Base-by-base conservation (phyloP, 2,329 filamentous ascomycete genomes). In the Neonectria ditissima region DNA sequence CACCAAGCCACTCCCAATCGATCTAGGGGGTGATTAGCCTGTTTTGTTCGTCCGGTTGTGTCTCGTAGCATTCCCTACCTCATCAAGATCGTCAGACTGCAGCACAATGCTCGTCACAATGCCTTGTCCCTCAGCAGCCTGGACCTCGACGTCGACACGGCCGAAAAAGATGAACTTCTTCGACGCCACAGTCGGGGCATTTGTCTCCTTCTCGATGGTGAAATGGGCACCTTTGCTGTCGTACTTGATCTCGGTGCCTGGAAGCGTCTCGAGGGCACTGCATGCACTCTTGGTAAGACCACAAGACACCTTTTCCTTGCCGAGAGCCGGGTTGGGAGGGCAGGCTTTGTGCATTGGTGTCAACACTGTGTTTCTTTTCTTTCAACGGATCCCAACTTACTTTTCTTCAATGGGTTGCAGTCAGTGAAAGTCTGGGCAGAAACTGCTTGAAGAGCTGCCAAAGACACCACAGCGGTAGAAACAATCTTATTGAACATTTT, bases 161-260 rank as follows among this genome's bases (percentile, higher is more conserved):
- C 95, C 95, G 79, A 97, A 98, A 92, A 98, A 97, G 79, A 98
- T 93, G 85, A 96, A 97, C 86, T 94, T 94, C 73, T 89, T 86
- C 60, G 86, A 87, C 72, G 84, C 85, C 78, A 97, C 93, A 24
- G 91, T 92, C 32, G 92, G 90, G 47, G 86, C 88, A 50, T 93
- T 86, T 9, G 76, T 82, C 65, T 87, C 85, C 51, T 87, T 82
- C 26, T 84, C 86, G 81, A 97, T 97, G 72, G 87, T 86, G 80
- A 87, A 87, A 66, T 80, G 77, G 62, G 85, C 86, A 64, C 86
- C 86, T 34, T 82, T 77, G 53, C 68, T 67, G 70, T 81, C 79
- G 76, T 86, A 86, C 24, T 68, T 74, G 53, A 87, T 68, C 20
- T 69, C 77, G 65, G 85, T 87, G 64, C 84, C 85, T 3, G 75